phyloP scores from a whole-genome alignment of 305 asterid species.

The Solanum chacoense region DNA sequence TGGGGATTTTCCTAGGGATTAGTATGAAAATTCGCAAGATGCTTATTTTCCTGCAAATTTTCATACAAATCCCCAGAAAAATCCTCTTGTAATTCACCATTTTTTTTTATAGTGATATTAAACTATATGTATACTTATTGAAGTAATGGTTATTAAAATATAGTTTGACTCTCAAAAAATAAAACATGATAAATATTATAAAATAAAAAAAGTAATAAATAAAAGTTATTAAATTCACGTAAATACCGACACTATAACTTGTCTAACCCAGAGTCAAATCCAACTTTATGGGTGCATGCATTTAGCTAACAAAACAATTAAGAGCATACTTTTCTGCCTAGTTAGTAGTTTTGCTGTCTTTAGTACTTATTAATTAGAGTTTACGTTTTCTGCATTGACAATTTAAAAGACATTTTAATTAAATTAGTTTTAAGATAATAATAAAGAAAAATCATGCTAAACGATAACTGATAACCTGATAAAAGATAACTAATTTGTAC shows the following conservation, averaged over 20 bases:
- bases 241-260: not conserved
- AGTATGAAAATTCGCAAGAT: too few species aligned
- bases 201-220: too few species aligned
- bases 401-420: not conserved
- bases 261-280: not conserved
- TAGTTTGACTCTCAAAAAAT: too few species aligned
- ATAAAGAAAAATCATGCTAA: not conserved
- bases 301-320: not conserved
- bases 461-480: not conserved
- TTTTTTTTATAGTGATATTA: too few species aligned
- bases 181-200: too few species aligned
- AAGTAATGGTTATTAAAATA: too few species aligned
- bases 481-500: not conserved
- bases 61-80: too few species aligned
- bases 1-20: too few species aligned
- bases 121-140: not conserved
- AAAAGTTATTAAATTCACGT: not conserved
- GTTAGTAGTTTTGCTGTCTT: not conserved
- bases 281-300: not conserved
- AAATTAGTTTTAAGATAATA: not conserved
- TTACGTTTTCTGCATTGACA: not conserved
- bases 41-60: too few species aligned
- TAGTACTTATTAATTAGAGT: not conserved
- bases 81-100: too few species aligned
- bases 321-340: not conserved